These are phyloP conservation scores for Fusarium sacchari DNA, from an alignment of 2,329 filamentous ascomycete species.

Conservation along the genomic window DNA sequence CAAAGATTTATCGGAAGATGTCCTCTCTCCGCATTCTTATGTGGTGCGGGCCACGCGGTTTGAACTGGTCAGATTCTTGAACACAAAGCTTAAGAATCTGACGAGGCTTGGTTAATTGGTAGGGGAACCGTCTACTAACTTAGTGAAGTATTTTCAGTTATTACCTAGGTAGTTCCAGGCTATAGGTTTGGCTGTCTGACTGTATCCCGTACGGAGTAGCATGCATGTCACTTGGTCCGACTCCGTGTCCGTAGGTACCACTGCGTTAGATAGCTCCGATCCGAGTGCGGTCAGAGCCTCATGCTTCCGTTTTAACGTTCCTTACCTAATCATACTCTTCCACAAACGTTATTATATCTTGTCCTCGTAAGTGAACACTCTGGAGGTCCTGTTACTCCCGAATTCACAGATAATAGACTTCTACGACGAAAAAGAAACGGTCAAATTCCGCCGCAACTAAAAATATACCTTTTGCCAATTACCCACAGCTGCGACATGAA, in stretches of 20 bases:
- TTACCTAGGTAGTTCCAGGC: not conserved
- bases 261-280: not conserved
- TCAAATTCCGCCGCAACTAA: not conserved
- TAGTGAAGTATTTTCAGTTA: not conserved
- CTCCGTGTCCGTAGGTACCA: constrained; percentile 1
- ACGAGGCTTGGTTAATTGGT: not conserved
- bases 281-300: not conserved
- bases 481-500: not conserved
- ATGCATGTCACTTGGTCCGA: not conserved
- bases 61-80: constrained; percentile 9
- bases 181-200: not conserved
- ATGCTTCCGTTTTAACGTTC: not conserved
- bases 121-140: not conserved
- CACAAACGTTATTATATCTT: not conserved
- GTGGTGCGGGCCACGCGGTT: not conserved
- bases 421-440: not conserved
- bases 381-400: not conserved
- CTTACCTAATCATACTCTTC: not conserved
- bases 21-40: not conserved
- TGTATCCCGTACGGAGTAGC: not conserved
- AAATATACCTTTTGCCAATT: not conserved
- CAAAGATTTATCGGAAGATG: not conserved
- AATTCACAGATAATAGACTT: not conserved
- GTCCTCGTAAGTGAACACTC: not conserved
- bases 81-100: not conserved